These are phyloP conservation scores for Cytospora schulzeri DNA, from an alignment of 2,329 filamentous ascomycete species.

Conservation along the genomic window DNA sequence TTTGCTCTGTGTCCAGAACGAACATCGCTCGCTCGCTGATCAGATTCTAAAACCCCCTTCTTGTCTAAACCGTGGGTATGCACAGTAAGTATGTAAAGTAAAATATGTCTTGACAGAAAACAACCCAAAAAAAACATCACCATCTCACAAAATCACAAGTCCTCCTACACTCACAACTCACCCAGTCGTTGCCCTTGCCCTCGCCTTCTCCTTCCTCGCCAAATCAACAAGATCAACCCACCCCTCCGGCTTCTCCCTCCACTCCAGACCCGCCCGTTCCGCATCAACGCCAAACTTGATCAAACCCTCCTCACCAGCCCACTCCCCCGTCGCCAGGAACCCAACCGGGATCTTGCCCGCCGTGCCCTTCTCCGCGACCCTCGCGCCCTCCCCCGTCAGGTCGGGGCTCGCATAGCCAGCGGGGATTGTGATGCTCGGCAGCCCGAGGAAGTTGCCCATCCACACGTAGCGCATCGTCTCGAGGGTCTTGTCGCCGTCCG, in stretches of 20 bases:
- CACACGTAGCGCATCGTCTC: conserved; percentile 53
- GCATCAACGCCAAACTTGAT: conserved; percentile 51
- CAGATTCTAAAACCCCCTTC: conserved; percentile 5
- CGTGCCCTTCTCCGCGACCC: conserved; percentile 37
- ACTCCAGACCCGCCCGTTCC: conserved; percentile 42
- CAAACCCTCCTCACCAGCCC: conserved; percentile 53
- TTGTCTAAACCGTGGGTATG: conserved; percentile 6
- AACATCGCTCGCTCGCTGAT: background rate
- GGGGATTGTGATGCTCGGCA: conserved; percentile 49
- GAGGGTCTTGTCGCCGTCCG: conserved; percentile 50
- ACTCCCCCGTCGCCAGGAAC: conserved; percentile 58
- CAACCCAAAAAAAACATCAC: no score
- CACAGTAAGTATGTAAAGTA: background rate
- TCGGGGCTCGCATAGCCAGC: conserved; percentile 48
- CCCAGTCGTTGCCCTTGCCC: conserved; percentile 17
- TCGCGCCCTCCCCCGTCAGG: conserved; percentile 35
- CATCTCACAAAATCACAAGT: background rate
- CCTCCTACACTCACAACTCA: no score
- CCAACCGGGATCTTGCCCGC: conserved; percentile 52
- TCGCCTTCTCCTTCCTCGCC: conserved; percentile 36
- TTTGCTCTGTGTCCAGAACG: background rate
- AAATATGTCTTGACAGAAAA: background rate
- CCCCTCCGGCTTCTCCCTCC: conserved; percentile 39
- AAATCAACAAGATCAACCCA: conserved; percentile 50
- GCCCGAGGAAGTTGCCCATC: conserved; percentile 54